Evolutionary conservation across 139 green algal species (phyloP).

Genomic region (Haematococcus sp.): DNA sequence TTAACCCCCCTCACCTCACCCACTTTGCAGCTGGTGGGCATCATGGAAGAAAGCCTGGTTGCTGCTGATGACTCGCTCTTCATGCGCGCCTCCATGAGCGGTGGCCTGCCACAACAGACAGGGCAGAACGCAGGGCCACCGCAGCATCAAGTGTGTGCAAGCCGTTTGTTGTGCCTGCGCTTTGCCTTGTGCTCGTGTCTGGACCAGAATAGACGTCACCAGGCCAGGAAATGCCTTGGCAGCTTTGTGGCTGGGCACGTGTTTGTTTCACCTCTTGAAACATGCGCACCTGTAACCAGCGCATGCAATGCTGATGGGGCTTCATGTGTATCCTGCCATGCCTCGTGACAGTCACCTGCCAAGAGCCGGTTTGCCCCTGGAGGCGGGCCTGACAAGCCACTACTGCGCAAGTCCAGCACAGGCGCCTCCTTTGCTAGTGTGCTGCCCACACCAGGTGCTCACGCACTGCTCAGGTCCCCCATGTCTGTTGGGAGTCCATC

Average conservation of each 20-base stretch:
- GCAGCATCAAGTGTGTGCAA: neutral
- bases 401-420: neutral
- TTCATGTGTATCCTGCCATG: neutral
- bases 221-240: neutral
- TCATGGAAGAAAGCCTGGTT: neutral
- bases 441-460: too few relatives aligned
- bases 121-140: neutral
- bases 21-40: neutral
- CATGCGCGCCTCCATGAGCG: neutral
- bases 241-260: too few relatives aligned
- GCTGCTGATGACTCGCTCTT: neutral
- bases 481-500: too few relatives aligned
- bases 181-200: too few relatives aligned
- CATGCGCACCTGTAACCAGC: too few relatives aligned
- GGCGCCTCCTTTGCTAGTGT: too few relatives aligned
- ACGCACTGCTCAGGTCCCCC: too few relatives aligned
- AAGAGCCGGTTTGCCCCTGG: neutral
- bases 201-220: too few relatives aligned
- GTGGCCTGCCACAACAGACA: neutral
- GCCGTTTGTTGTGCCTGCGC: too few relatives aligned
- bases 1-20: neutral
- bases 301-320: too few relatives aligned
- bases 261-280: too few relatives aligned
- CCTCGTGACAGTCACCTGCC: neutral
- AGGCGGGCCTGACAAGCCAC: neutral